Conservation (phyloP, 495 filamentous ascomycete species). For the Trichoderma gamsii region DNA sequence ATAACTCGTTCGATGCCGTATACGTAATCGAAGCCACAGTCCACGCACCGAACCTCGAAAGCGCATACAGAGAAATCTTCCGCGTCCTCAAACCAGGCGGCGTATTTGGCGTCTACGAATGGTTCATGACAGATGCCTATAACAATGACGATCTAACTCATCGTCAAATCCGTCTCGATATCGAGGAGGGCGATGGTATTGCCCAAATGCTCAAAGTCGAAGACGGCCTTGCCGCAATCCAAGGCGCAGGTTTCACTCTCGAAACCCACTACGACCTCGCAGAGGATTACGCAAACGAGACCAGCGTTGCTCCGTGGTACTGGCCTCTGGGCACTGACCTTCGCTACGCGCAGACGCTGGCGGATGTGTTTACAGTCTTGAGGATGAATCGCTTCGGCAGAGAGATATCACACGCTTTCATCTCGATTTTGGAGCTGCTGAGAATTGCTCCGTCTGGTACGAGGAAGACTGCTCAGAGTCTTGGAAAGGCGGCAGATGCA, state of each 20-base stretch:
- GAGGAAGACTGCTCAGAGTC: constrained; percentile 89
- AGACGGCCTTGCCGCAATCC: constrained; percentile 78
- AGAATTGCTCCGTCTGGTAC: constrained; percentile 75
- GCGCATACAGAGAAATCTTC: constrained; percentile 90
- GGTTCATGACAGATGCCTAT: constrained; percentile 97
- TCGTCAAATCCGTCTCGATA: constrained; percentile 85
- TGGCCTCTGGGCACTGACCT: constrained; percentile 78
- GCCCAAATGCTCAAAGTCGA: constrained; percentile 90
- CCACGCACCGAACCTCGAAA: constrained; percentile 86
- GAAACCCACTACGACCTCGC: constrained; percentile 87
- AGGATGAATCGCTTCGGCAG: constrained; percentile 89
- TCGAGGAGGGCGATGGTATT: constrained; percentile 95
- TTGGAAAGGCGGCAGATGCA: constrained; percentile 77
- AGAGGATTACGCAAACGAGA: constrained; percentile 63
- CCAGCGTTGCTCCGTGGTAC: constrained; percentile 84
- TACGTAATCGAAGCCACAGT: constrained; percentile 98
- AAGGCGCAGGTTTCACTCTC: constrained; percentile 82
- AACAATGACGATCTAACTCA: constrained; percentile 84
- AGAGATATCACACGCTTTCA: constrained; percentile 66
- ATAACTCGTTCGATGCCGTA: constrained; percentile 88
- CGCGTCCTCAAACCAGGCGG: constrained; percentile 95
- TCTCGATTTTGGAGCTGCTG: constrained; percentile 69
- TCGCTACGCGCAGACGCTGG: constrained; percentile 71
- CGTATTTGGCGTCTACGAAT: constrained; percentile 96
- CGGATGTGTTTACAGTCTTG: constrained; percentile 77